Conservation (phyloP, 257 asterid species). For the Jaltomata sinuosa region DNA sequence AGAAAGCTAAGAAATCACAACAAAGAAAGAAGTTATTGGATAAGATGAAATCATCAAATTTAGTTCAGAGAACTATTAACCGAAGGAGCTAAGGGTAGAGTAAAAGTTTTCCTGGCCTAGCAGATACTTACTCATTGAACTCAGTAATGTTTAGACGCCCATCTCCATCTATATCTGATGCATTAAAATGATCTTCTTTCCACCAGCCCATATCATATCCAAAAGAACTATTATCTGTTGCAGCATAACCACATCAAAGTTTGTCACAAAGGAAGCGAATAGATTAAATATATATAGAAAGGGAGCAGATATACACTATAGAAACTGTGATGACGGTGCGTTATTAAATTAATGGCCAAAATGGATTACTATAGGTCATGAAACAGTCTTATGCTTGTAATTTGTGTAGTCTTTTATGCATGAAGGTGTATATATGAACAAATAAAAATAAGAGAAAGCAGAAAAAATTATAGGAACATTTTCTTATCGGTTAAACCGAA, state of each 20-base stretch:
- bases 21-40: not conserved
- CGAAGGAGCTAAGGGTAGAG: constrained; percentile 2
- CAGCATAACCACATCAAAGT: not conserved
- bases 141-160: constrained; percentile 74
- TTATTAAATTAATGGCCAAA: not conserved
- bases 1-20: constrained; percentile 50
- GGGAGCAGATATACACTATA: not conserved
- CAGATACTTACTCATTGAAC: constrained; percentile 74
- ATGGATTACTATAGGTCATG: not conserved
- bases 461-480: no score
- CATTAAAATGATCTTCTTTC: constrained; percentile 94
- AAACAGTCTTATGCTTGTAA: no score
- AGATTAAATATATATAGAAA: not conserved
- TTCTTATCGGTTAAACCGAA: no score
- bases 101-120: not conserved
- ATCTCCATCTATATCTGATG: constrained; percentile 88
- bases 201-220: constrained; percentile 96
- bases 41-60: not conserved
- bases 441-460: no score
- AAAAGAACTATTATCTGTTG: constrained; percentile 48
- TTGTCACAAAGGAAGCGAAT: not conserved
- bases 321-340: not conserved
- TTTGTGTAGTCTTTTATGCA: no score
- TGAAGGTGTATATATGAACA: no score
- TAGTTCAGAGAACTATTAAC: not conserved